Evolutionary conservation across 2,329 filamentous ascomycete species (phyloP).

Genomic region (Colletotrichum brevisporum): DNA sequence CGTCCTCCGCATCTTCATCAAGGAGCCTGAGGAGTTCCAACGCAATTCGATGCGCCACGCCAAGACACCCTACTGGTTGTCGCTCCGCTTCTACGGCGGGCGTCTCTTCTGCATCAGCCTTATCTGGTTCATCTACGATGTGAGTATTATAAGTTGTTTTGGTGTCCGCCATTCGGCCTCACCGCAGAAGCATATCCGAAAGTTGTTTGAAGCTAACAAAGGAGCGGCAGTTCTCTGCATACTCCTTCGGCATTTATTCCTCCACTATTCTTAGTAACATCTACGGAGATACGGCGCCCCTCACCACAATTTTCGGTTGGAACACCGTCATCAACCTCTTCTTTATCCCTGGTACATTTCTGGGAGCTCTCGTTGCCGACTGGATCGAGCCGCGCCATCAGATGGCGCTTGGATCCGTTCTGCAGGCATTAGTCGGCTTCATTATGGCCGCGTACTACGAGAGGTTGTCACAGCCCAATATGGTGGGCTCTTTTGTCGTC

Average conservation of each 20-base stretch:
- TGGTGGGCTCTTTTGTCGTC: conserved; percentile 83
- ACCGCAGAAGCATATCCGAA: background rate
- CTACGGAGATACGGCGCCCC: conserved; percentile 68
- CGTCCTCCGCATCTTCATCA: conserved; percentile 78
- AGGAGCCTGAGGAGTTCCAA: conserved; percentile 84
- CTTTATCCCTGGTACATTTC: conserved; percentile 85
- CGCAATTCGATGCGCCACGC: conserved; percentile 76
- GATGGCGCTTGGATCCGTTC: conserved; percentile 77
- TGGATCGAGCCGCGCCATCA: conserved; percentile 83
- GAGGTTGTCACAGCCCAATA: conserved; percentile 74
- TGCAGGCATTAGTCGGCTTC: conserved; percentile 86
- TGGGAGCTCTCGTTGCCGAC: conserved; percentile 84
- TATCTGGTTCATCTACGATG: conserved; percentile 90
- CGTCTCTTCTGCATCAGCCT: conserved; percentile 78
- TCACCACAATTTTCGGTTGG: conserved; percentile 89
- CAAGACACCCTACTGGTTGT: conserved; percentile 69
- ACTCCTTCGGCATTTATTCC: conserved; percentile 89
- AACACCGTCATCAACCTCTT: conserved; percentile 90
- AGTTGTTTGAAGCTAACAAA: background rate
- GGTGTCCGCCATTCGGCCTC: too few species aligned
- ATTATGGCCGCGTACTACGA: conserved; percentile 88
- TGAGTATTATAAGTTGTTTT: conserved; percentile 50
- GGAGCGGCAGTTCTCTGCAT: conserved; percentile 75
- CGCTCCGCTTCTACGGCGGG: conserved; percentile 78
- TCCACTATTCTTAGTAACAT: conserved; percentile 79